Base-by-base conservation (phyloP, 2,329 filamentous ascomycete genomes). In the Penicillium nordicum region DNA sequence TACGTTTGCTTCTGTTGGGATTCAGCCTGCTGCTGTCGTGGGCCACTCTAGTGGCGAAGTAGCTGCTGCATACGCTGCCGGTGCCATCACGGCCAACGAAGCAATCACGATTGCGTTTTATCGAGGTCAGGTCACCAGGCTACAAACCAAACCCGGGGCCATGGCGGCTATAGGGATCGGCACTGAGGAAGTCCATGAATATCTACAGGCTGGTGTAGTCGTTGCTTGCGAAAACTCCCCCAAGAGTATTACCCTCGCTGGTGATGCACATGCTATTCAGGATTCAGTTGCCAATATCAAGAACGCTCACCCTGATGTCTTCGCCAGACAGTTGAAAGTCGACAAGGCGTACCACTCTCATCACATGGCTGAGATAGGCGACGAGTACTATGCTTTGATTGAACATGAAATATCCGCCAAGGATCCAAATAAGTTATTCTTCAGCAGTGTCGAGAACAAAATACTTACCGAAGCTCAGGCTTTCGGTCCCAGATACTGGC, bases 31-130 rank as follows among this genome's bases (percentile, higher is more conserved):
- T 3, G 58, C 57, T 6, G 62, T 65, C 1, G 57, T 67, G 0
- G 65, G 65, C 1, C 65, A 67, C 32, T 62, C 57, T 12, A 61
- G 55, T 45, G 65, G 63, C 1, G 65, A 66, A 21, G 58, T 67
- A 18, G 62, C 50, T 27, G 65, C 63, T 1, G 63, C 62, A 1
- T 67, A 66, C 25, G 58, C 58, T 5, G 38, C 57, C 5, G 56
- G 61, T 4, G 53, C 50, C 1, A 12, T 66, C 4, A 52, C 49
- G 0, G 50, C 55, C 6, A 18, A 32, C 0, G 56, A 57, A 5
- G 63, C 65, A 1, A 63, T 65, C 14, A 49, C 27, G 1, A 36
- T 61, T 27, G 63, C 63, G 1, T 68, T 57, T 23, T 57, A 60
- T 8, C 57, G 66, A 10, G 65, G 66, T 1, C 32, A 48, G n/a